Conservation (phyloP, 2,329 filamentous ascomycete genomes). For the Mycogone perniciosa region DNA sequence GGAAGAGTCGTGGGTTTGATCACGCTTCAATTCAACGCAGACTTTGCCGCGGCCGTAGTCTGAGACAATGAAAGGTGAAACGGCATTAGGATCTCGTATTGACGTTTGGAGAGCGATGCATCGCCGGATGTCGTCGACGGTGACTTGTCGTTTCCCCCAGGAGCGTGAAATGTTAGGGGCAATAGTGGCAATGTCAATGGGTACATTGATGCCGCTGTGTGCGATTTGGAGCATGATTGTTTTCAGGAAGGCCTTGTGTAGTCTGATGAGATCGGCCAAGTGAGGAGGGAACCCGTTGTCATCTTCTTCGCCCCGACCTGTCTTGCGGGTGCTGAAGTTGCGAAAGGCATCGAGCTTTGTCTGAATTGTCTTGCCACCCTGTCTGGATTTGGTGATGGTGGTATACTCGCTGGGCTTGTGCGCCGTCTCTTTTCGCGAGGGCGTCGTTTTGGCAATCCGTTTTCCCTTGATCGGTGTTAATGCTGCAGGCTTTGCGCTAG, state of each 20-base stretch:
- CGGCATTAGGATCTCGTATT: conserved; percentile 22
- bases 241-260: conserved; percentile 63
- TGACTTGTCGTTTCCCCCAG: conserved; percentile 67
- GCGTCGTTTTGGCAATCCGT: conserved; percentile 23
- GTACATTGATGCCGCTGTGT: conserved; percentile 57
- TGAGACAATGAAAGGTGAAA: conserved; percentile 38
- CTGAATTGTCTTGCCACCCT: conserved; percentile 24
- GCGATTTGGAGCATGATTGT: conserved; percentile 62
- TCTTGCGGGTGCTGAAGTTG: conserved; percentile 31
- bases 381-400: conserved; percentile 25
- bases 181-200: conserved; percentile 57
- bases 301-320: not conserved
- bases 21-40: conserved; percentile 50
- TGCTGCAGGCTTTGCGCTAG: conserved; percentile 1
- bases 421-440: conserved; percentile 23
- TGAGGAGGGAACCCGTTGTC: conserved; percentile 40
- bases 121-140: conserved; percentile 57
- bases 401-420: conserved; percentile 28
- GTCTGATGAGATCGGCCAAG: conserved; percentile 52
- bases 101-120: conserved; percentile 56
- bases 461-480: conserved; percentile 23
- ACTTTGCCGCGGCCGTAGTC: conserved; percentile 50
- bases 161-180: conserved; percentile 57
- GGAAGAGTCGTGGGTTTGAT: conserved; percentile 22
- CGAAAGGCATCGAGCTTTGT: conserved; percentile 33